A percentile compares a stretch with the other conserved stretches of the same genome.
These are phyloP conservation scores for Ascocoryne sarcoides DNA, from an alignment of 2,329 filamentous ascomycete genomes.

Conservation along the genomic window DNA sequence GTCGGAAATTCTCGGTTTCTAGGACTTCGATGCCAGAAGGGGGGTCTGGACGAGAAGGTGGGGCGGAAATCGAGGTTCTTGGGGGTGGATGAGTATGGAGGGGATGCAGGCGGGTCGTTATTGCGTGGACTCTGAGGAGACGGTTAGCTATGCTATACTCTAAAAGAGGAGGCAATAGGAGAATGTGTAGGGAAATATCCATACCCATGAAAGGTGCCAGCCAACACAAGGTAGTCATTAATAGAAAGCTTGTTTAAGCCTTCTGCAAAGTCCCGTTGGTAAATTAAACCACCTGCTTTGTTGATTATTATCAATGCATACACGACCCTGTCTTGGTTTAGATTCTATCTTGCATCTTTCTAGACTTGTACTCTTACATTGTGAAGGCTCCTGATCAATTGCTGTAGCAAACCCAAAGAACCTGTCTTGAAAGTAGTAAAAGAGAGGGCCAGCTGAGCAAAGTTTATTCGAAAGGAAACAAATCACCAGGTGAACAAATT, in stretches of 20 bases:
- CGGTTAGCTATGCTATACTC: constrained; percentile 7
- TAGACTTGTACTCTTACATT: too few species aligned
- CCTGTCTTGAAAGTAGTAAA: too few species aligned
- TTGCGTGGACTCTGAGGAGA: constrained; percentile 52
- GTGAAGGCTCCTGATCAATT: too few species aligned
- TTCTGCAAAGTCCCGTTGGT: constrained; percentile 88
- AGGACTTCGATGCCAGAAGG: constrained; percentile 82
- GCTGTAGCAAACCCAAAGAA: too few species aligned
- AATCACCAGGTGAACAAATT: too few species aligned
- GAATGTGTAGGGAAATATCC: constrained; percentile 28
- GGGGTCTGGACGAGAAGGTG: constrained; percentile 51
- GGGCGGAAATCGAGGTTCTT: constrained; percentile 40
- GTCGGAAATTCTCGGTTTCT: constrained; percentile 85
- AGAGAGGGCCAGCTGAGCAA: too few species aligned
- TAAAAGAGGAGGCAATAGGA: constrained; percentile 1
- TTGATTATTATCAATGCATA: constrained; percentile 96
- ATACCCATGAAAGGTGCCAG: constrained; percentile 93
- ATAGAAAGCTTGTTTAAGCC: constrained; percentile 80
- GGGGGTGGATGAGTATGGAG: constrained; percentile 34
- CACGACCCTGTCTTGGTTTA: constrained; percentile 87
- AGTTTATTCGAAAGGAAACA: too few species aligned
- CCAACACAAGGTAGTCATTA: constrained; percentile 94
- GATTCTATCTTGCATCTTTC: too few species aligned
- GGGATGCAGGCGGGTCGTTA: constrained; percentile 55
- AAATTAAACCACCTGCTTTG: constrained; percentile 94